Evolutionary conservation across 2,329 filamentous ascomycete species (phyloP).

Genomic region (Moelleriella libera): DNA sequence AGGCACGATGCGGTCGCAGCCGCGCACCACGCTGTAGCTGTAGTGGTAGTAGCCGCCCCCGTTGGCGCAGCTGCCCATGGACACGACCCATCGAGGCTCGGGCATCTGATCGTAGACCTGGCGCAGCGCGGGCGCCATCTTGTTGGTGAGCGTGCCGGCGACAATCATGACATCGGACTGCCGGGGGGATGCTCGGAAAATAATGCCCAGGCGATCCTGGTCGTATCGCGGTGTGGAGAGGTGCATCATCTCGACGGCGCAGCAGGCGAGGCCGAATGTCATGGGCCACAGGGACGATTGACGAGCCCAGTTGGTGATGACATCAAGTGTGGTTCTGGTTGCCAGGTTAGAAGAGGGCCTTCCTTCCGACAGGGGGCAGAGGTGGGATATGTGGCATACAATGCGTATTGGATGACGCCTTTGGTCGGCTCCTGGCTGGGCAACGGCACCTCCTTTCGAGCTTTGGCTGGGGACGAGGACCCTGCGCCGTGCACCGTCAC

Average conservation of each 20-base stretch:
- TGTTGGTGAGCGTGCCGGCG: conserved; percentile 84
- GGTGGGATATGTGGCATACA: conserved; percentile 42
- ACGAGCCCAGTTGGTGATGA: conserved; percentile 71
- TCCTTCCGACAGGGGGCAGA: neutral
- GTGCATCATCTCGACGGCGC: conserved; percentile 88
- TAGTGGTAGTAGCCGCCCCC: conserved; percentile 82
- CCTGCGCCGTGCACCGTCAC: conserved; percentile 39
- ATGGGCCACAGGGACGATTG: conserved; percentile 80
- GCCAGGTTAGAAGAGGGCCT: too few species aligned
- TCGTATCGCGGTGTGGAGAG: conserved; percentile 79
- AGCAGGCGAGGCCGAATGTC: conserved; percentile 81
- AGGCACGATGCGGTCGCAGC: conserved; percentile 63
- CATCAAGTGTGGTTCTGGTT: conserved; percentile 59
- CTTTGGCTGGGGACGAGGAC: conserved; percentile 32
- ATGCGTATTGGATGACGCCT: conserved; percentile 69
- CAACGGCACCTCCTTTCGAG: conserved; percentile 59
- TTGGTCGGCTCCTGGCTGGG: conserved; percentile 69
- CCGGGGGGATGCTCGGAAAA: conserved; percentile 76
- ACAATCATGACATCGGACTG: conserved; percentile 92
- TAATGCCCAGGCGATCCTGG: conserved; percentile 77
- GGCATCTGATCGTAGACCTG: conserved; percentile 96
- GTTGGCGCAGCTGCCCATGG: conserved; percentile 76
- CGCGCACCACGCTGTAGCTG: conserved; percentile 63
- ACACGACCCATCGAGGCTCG: conserved; percentile 73
- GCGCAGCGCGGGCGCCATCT: conserved; percentile 83